Base-by-base conservation (phyloP, 2,329 filamentous ascomycete genomes). In the Ampelomyces quisqualis region DNA sequence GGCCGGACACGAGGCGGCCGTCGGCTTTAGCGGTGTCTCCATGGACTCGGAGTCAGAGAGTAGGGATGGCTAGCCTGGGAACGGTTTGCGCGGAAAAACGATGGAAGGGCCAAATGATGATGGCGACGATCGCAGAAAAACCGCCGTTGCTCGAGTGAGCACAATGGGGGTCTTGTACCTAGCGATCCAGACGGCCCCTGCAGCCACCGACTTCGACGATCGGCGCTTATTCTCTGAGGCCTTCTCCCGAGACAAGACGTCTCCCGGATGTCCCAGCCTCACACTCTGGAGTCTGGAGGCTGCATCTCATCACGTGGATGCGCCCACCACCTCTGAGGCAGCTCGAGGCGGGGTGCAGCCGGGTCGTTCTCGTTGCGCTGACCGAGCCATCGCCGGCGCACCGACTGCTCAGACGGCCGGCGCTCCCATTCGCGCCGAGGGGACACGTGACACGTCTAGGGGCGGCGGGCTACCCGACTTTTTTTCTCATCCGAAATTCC, bases 1-100 rank as follows among this genome's bases (percentile, higher is more conserved):
- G 57, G 93, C 93, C 13, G 93, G 93, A 15, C 93, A 91, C 49
- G 93, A 97, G 53, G 95, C 81, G 49, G 73, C 65, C 36, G 47
- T 64, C 30, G 59, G 51, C 33, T 32, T 47, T 43, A 52, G 40
- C 34, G 49, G 42, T 28, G 46, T 45, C 30, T 51, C 43, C 34
- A 47, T 38, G 40, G 51, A n/a, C n/a, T n/a, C n/a, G n/a, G n/a
- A n/a, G n/a, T n/a, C n/a, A n/a, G n/a, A n/a, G n/a, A n/a, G 39
- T 39, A 44, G 45, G 47, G 38, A 38, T 30, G 36, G 26, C 41
- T 36, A 37, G 35, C 49, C 35, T 30, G 49, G 50, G 43, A 44
- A 44, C 14, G 28, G 39, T 49, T 33, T 47, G 44, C 41, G 38
- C 29, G 47, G 43, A 49, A n/a, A n/a, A n/a, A 47, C 51, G 49